Evolutionary conservation across 75 land plant species (phyloP), one percentile per base, ranked within the genome.

Genomic region (Selaginella moellendorffii): DNA sequence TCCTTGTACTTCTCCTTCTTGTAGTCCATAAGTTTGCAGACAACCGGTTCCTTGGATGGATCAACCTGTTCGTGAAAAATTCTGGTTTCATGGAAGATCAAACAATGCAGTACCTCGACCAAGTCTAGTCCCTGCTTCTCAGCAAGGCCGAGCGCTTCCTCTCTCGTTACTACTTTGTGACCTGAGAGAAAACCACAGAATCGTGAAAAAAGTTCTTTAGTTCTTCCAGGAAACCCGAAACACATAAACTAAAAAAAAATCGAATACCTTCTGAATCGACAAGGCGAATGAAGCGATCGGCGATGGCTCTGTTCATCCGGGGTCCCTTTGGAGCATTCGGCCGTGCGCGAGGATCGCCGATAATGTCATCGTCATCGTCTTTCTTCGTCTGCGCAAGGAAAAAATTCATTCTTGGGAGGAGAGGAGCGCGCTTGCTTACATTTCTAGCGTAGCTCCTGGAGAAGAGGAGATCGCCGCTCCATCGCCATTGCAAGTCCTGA

Each of bases 31-130:
- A 85, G 28, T 72, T 79, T 82, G 60, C 88, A 85, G 24, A 85
- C 88, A 70, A 80, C 76, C 21, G 85, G 88, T 20, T 82, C 31
- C 53, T 75, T 77, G 22, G 36, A 27, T 19, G 64, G 31, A 53
- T 79, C 63, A 66, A 84, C 87, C 87, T 84, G 76, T 54, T 27
- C 19, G 21, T 54, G 5, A 5, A 54, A 24, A 54, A n/a, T 54
- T 20, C 14, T 54, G 59, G 14, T 54, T 5, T 2, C n/a, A 24
- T n/a, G 23, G 24, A 20, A 36, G 22, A 64, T 20, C 42, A 64
- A n/a, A n/a, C n/a, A n/a, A n/a, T n/a, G n/a, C n/a, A n/a, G n/a
- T 24, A 80, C 82, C 82, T 79, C 82, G 23, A 82, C 85, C 31
- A 82, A 71, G 68, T 82, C 85, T 27, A 74, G 66, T 0, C 76